Evolutionary conservation across 148 eudicot genomes (phyloP), one percentile per base, ranked within the genome.

Genomic region (Arctostaphylos glauca): DNA sequence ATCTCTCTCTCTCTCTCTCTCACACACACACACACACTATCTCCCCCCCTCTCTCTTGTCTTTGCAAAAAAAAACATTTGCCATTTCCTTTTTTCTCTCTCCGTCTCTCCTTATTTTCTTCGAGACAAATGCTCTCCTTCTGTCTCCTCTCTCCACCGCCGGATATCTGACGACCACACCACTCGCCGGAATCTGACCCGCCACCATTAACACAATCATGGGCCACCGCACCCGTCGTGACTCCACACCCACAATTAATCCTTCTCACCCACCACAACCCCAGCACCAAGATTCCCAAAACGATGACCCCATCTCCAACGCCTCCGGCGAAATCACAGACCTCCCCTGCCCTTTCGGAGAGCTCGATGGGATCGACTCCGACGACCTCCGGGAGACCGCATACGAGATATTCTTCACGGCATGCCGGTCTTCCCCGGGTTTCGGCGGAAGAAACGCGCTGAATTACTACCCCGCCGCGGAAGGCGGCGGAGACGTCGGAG

Each of bases 361-460:
- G 49, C 87, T 93, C 41, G 88, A 90, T 1, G 92, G 90, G 71
- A 82, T 94, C 46, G 94, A 92, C 84, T 80, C 81, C 0, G 94
- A 91, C 49, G 95, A 92, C 83, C 87, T 92, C 31, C 83, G 97
- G 2, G 94, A 92, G 78, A 89, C 98, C 6, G 95, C 99, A 18
- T 96, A 94, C 72, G 99, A 96, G 87, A 88, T 96, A 41, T 96
- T 96, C 87, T 96, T 96, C 90, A 91, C 97, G 82, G 87, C 98
- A 0, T 96, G 99, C 74, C 84, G 99, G 68, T 93, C 99, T 9
- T 93, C 94, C 15, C 98, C 98, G 0, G 99, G 99, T 1, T 96
- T 96, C 50, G 99, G 98, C 3, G 95, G 96, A 3, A 84, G 93
- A 71, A 88, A 86, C 19, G 13, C 66, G 19, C 23, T 88, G 58